A percentile compares a stretch with the other conserved stretches of the same genome.
These are phyloP conservation scores for Passiflora organensis DNA, from an alignment of 345 rosid genomes.

Conservation along the genomic window DNA sequence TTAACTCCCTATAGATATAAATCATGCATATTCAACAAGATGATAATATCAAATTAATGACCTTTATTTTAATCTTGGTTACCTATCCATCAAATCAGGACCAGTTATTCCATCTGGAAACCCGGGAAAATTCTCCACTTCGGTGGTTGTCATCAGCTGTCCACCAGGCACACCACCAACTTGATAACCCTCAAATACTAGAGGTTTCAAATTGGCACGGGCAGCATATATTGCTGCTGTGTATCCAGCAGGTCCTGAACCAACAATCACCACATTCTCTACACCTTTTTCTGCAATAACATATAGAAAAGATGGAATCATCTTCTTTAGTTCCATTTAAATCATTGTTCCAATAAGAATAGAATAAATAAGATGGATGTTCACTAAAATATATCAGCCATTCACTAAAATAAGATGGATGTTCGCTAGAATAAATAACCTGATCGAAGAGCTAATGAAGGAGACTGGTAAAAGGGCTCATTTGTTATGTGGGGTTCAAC, in stretches of 20 bases:
- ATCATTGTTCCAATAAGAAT: neutral
- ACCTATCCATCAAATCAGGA: constrained; percentile 99
- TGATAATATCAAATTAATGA: neutral
- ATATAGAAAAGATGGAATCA: neutral
- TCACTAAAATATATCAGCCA: neutral
- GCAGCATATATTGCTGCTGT: constrained; percentile 97
- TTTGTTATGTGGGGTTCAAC: no score
- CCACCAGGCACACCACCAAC: constrained; percentile 99
- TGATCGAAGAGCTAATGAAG: no score
- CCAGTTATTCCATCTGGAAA: constrained; percentile 98
- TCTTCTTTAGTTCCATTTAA: neutral
- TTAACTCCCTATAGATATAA: neutral
- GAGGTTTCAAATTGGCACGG: constrained; percentile 96
- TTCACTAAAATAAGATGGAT: neutral
- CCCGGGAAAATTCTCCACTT: constrained; percentile 97
- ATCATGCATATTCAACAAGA: neutral
- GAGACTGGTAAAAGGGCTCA: no score
- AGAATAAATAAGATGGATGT: neutral
- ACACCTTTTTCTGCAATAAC: constrained; percentile 55
- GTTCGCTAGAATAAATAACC: no score
- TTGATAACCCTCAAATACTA: constrained; percentile 95
- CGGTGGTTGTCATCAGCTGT: constrained; percentile 95
- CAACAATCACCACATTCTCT: constrained; percentile 85
- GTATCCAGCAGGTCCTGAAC: constrained; percentile 98
- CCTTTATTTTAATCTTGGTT: neutral